Evolutionary conservation across 768 basidiomycete species (phyloP), one percentile per base, ranked within the genome.

Genomic region (Cytidiella melzeri): DNA sequence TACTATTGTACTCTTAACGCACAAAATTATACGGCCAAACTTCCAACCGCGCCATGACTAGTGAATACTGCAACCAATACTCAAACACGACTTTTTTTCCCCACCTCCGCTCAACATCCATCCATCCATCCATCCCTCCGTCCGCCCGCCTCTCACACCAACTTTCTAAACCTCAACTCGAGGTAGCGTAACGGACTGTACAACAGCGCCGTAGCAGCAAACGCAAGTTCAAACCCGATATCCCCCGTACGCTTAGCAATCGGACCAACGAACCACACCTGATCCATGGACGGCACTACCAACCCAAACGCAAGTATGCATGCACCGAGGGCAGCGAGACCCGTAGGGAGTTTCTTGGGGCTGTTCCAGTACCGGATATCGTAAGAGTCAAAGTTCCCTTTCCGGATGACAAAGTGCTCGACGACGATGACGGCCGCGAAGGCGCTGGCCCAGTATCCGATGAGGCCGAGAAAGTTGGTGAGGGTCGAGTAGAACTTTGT

Each of bases 251-350:
- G 67, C 28, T 60, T 56, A 3, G 84, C 86, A 18, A 89, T 80
- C 0, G 85, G 86, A 1, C 87, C 87, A 3, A 67, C 64, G 59
- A 78, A 89, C 79, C 81, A 88, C 12, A 70, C 76, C 57, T 91
- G 85, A 50, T 76, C 68, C 79, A 90, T 90, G 43, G 71, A 79
- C 4, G 83, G 80, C 4, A 88, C 67, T 20, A 82, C 66, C 19
- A 87, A 68, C 5, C 67, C 77, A 47, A 80, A 80, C 2, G 80
- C 69, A 11, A 76, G 67, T 0, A 70, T 48, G 43, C 72, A 71
- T 0, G 87, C 73, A 0, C 69, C 48, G 4, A 85, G 54, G 2
- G 84, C 86, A 3, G 87, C 81, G 19, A 73, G 56, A 2, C 87
- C 88, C 12, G 72, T 67, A 0, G 87, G 87, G 3, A 91, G 72